A percentile compares a stretch with the other conserved stretches of the same genome.
Conservation (phyloP, 306 rosid species). For the Ceratonia siliqua region DNA sequence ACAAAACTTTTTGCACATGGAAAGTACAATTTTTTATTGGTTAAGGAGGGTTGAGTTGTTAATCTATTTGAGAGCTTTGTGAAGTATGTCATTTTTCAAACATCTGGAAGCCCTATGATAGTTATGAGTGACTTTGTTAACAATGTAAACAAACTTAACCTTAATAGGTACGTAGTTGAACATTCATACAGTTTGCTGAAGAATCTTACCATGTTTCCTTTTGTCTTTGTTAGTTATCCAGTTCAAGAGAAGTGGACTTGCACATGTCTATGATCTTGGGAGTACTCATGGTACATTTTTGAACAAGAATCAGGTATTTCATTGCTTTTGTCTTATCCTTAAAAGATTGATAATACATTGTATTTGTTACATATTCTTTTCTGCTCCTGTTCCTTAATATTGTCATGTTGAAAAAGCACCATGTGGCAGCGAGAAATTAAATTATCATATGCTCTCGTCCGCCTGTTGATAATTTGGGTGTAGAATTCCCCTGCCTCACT, state of each 20-base stretch:
- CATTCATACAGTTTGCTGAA: not conserved
- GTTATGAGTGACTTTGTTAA: slow-evolving; percentile 20
- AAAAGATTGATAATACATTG: not conserved
- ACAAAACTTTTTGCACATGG: not conserved
- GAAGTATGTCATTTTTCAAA: not conserved
- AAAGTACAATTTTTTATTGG: not conserved
- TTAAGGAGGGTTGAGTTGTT: not conserved
- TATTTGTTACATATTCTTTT: slow-evolving; percentile 9
- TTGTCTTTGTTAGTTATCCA: slow-evolving; percentile 66
- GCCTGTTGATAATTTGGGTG: not conserved
- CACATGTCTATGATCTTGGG: slow-evolving; percentile 91
- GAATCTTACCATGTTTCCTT: slow-evolving; percentile 34
- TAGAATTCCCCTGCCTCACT: not conserved
- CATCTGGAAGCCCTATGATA: slow-evolving; percentile 2
- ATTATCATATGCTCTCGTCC: not conserved
- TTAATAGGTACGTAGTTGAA: not conserved
- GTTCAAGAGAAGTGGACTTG: slow-evolving; percentile 79
- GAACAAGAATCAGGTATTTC: slow-evolving; percentile 81
- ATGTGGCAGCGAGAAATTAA: not conserved
- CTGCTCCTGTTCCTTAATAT: not conserved
- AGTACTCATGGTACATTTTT: slow-evolving; percentile 92
- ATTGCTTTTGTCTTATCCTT: slow-evolving; percentile 15
- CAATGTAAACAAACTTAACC: not conserved
- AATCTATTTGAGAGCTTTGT: not conserved
- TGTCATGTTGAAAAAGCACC: slow-evolving; percentile 1